Evolutionary conservation across 2,329 filamentous ascomycete species (phyloP).

Genomic region (Knoxdaviesia proteae): DNA sequence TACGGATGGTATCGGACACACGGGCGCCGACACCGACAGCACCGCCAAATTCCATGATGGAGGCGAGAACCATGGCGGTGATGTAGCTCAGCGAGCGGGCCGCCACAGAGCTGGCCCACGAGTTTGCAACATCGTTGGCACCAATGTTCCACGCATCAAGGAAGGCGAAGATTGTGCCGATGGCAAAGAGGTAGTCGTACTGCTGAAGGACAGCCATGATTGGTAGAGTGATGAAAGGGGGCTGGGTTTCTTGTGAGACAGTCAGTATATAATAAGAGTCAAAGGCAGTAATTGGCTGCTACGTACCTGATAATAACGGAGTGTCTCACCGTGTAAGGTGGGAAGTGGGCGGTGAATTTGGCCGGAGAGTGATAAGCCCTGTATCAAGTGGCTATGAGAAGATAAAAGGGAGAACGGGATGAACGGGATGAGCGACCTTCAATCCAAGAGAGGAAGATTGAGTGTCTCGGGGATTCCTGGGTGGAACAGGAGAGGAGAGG

Average conservation of each 20-base stretch:
- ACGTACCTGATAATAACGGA: too few species aligned
- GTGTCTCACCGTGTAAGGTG: too few species aligned
- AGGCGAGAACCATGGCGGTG: slow-evolving; percentile 36
- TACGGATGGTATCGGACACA: slow-evolving; percentile 40
- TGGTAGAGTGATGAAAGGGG: too few species aligned
- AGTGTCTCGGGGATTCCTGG: too few species aligned
- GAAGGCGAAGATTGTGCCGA: slow-evolving; percentile 43
- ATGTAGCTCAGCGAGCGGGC: slow-evolving; percentile 42
- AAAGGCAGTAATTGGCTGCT: too few species aligned
- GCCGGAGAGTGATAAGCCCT: too few species aligned
- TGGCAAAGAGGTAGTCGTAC: slow-evolving; percentile 42
- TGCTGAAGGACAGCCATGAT: slow-evolving; percentile 17
- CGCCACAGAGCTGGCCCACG: slow-evolving; percentile 54
- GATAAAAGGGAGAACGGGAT: neutral
- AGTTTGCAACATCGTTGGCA: slow-evolving; percentile 52
- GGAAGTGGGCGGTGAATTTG: too few species aligned
- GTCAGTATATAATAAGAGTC: too few species aligned
- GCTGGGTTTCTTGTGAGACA: too few species aligned
- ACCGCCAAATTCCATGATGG: slow-evolving; percentile 41
- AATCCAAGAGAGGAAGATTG: too few species aligned
- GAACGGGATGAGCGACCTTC: neutral
- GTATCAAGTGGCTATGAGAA: neutral
- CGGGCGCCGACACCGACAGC: slow-evolving; percentile 38
- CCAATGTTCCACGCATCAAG: slow-evolving; percentile 48
- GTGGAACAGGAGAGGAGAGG: too few species aligned